Percentiles rank a stretch among this genome's conserved stretches.
Evolutionary conservation across 2,329 filamentous ascomycete genomes (phyloP).

Genomic region (Botrytis sinoallii): DNA sequence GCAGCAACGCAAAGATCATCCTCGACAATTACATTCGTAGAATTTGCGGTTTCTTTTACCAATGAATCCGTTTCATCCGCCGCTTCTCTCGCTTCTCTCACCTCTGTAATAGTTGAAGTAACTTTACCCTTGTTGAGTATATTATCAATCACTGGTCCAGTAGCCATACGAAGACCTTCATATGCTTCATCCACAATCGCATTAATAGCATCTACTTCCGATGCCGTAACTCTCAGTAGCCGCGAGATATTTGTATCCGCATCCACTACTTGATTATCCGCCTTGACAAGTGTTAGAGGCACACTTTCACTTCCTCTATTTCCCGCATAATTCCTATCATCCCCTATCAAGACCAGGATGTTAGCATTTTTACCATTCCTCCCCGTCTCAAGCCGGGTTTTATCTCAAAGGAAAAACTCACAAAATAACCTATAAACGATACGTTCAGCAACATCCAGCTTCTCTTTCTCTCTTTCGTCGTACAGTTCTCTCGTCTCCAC

Average conservation of each 20-base stretch:
- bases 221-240: background rate
- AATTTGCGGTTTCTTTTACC: background rate
- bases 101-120: background rate
- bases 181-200: constrained; percentile 7
- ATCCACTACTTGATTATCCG: too few species aligned
- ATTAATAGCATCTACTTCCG: background rate
- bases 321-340: background rate
- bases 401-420: background rate
- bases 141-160: background rate
- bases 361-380: background rate
- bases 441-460: background rate
- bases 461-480: background rate
- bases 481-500: background rate
- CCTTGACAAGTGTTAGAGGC: background rate
- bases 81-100: background rate
- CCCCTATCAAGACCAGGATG: background rate
- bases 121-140: background rate
- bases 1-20: background rate
- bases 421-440: constrained; percentile 13
- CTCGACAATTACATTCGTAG: background rate
- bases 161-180: background rate
- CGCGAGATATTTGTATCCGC: too few species aligned
- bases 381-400: too few species aligned
- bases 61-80: background rate
- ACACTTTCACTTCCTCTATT: background rate